Percentiles rank a stretch among this genome's conserved stretches.
phyloP scores from a whole-genome alignment of 768 basidiomycete species.

The Mycena crocata region DNA sequence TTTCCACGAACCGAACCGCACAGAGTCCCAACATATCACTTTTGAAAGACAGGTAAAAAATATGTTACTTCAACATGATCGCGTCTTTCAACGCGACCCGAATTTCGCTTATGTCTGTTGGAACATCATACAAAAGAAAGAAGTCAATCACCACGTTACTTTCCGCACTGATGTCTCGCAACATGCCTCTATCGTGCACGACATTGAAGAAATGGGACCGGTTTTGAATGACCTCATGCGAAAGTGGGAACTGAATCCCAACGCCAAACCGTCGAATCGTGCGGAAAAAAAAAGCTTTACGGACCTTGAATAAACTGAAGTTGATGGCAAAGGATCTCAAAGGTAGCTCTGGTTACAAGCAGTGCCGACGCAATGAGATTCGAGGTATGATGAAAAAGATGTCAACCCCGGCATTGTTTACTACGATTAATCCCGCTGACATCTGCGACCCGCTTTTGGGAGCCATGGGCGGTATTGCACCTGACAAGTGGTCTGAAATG shows the following conservation, averaged over 20 bases:
- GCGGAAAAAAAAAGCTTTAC: not conserved
- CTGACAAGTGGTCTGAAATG: constrained; percentile 14
- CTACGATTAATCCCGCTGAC: constrained; percentile 47
- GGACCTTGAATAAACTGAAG: not conserved
- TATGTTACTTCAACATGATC: not conserved
- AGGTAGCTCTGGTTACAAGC: constrained; percentile 35
- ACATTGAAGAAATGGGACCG: not conserved
- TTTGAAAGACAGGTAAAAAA: not conserved
- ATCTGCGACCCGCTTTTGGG: constrained; percentile 38
- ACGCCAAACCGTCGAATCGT: not conserved
- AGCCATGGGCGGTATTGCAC: constrained; percentile 35
- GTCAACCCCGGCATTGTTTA: constrained; percentile 41
- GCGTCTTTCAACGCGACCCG: not conserved
- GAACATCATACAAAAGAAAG: constrained; percentile 1
- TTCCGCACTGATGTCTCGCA: not conserved
- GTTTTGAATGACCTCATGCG: no score
- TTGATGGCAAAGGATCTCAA: not conserved
- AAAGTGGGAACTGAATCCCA: not conserved
- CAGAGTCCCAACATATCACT: not conserved
- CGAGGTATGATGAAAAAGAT: constrained; percentile 32
- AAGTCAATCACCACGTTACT: not conserved
- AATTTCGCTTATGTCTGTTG: constrained; percentile 3
- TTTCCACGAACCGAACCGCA: not conserved
- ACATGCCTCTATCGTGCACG: not conserved
- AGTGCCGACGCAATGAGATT: constrained; percentile 40